Percentiles rank a stretch among this genome's conserved stretches.
These are phyloP conservation scores for Schizochytrium sp. DNA, from an alignment of 108 stramenopile genomes.

Conservation along the genomic window DNA sequence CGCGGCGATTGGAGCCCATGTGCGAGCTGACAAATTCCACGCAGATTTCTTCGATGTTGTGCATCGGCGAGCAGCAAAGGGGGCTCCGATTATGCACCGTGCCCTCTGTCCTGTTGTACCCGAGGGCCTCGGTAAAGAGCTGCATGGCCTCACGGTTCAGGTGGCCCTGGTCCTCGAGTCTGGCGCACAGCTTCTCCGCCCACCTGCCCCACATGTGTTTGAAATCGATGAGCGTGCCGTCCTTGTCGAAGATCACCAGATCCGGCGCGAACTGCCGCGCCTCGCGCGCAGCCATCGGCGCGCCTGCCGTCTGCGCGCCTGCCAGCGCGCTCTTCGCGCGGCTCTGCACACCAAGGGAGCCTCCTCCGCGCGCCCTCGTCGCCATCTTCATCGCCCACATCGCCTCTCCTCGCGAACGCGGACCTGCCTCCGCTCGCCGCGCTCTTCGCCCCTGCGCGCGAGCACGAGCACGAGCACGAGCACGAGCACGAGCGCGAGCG, in stretches of 20 bases:
- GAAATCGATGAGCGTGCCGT: slow-evolving; percentile 9
- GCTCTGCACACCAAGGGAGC: too few relatives aligned
- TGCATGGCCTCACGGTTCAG: not conserved
- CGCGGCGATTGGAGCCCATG: not conserved
- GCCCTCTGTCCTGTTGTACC: not conserved
- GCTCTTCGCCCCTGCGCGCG: too few relatives aligned
- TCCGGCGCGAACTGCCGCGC: not conserved
- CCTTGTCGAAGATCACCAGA: slow-evolving; percentile 13
- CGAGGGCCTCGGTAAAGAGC: not conserved
- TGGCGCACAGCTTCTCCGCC: not conserved
- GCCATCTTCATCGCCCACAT: too few relatives aligned
- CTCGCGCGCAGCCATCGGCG: not conserved
- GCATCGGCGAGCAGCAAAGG: slow-evolving; percentile 9
- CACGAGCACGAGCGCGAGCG: too few relatives aligned
- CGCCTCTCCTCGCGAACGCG: too few relatives aligned
- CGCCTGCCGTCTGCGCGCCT: not conserved
- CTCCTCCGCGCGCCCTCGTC: too few relatives aligned
- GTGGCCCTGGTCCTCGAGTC: not conserved
- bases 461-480: too few relatives aligned
- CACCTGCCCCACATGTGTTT: not conserved
- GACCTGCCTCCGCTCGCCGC: too few relatives aligned
- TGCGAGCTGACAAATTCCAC: not conserved
- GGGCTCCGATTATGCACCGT: not conserved
- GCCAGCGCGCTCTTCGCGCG: too few relatives aligned
- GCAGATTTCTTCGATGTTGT: not conserved